Evolutionary conservation across 2,329 filamentous ascomycete genomes (phyloP).

Genomic region (Diaporthe citrichinensis): DNA sequence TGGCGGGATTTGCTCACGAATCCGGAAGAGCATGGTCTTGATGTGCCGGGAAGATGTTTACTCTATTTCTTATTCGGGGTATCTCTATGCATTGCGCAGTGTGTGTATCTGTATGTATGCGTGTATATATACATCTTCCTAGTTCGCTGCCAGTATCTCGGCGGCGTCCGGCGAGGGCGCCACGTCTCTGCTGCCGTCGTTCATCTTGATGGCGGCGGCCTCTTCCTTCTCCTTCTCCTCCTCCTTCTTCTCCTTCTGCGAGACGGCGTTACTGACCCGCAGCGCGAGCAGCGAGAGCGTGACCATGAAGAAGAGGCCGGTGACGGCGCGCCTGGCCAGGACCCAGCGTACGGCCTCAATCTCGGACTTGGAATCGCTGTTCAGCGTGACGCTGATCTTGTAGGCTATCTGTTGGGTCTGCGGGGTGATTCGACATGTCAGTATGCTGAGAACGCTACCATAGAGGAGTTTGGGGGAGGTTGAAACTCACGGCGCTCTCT

Average conservation of each 20-base stretch:
- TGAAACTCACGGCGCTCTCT: slow-evolving; percentile 82
- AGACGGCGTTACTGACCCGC: slow-evolving; percentile 71
- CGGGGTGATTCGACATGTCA: neutral
- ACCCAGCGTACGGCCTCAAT: slow-evolving; percentile 95
- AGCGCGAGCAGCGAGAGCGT: slow-evolving; percentile 72
- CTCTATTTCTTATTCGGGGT: slow-evolving; percentile 37
- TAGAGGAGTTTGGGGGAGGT: too few species aligned
- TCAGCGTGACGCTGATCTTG: slow-evolving; percentile 91
- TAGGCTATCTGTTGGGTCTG: slow-evolving; percentile 95
- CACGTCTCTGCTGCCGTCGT: slow-evolving; percentile 62
- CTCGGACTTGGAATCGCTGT: slow-evolving; percentile 91
- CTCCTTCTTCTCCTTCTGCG: slow-evolving; percentile 64
- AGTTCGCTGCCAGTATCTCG: slow-evolving; percentile 71
- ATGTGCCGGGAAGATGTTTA: neutral
- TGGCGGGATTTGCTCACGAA: neutral
- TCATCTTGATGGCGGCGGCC: slow-evolving; percentile 59
- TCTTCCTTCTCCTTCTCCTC: slow-evolving; percentile 59
- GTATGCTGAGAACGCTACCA: too few species aligned
- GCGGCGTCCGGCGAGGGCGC: slow-evolving; percentile 66
- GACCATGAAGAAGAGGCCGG: slow-evolving; percentile 77
- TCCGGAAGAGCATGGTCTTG: neutral
- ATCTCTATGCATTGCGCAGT: slow-evolving; percentile 32
- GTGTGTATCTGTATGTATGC: neutral
- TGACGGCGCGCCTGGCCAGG: slow-evolving; percentile 73
- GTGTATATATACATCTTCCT: slow-evolving; percentile 37